Percentiles rank a stretch among this genome's conserved stretches.
These are phyloP conservation scores for Kazachstania bromeliacearum DNA, from an alignment of 805 yeast species.

Conservation along the genomic window DNA sequence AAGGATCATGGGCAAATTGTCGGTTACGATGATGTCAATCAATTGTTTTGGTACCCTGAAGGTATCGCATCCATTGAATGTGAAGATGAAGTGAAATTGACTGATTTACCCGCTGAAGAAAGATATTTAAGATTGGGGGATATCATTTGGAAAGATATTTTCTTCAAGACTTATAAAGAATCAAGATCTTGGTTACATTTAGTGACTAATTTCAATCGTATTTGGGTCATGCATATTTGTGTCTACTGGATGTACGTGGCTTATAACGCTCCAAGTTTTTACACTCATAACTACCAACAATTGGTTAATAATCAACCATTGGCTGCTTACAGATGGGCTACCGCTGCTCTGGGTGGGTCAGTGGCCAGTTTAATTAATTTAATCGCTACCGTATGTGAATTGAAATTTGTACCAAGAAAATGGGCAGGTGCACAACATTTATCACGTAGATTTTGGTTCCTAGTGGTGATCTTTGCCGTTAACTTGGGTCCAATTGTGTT, in stretches of 20 bases:
- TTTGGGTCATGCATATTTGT: slow-evolving; percentile 89
- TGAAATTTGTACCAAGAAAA: slow-evolving; percentile 92
- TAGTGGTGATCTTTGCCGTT: slow-evolving; percentile 51
- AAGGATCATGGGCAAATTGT: slow-evolving; percentile 70
- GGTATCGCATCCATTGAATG: slow-evolving; percentile 88
- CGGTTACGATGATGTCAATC: slow-evolving; percentile 98
- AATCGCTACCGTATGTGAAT: slow-evolving; percentile 80
- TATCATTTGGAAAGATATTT: slow-evolving; percentile 83
- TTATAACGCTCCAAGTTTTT: slow-evolving; percentile 83
- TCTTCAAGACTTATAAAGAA: slow-evolving; percentile 93
- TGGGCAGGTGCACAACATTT: slow-evolving; percentile 99
- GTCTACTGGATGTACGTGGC: slow-evolving; percentile 93
- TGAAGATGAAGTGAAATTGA: slow-evolving; percentile 83
- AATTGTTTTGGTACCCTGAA: slow-evolving; percentile 98
- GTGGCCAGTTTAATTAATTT: slow-evolving; percentile 77
- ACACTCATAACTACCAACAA: slow-evolving; percentile 81
- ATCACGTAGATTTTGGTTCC: slow-evolving; percentile 73
- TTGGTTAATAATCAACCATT: slow-evolving; percentile 77
- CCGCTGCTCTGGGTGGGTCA: slow-evolving; percentile 86
- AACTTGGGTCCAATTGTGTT: slow-evolving; percentile 84
- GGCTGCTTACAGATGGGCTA: slow-evolving; percentile 86
- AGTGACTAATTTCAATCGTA: slow-evolving; percentile 92
- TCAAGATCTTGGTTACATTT: slow-evolving; percentile 96
- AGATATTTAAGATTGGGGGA: slow-evolving; percentile 87
- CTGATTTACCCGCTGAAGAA: slow-evolving; percentile 83